Base-by-base conservation (phyloP, 2,329 filamentous ascomycete species). In the Alternaria sp. region DNA sequence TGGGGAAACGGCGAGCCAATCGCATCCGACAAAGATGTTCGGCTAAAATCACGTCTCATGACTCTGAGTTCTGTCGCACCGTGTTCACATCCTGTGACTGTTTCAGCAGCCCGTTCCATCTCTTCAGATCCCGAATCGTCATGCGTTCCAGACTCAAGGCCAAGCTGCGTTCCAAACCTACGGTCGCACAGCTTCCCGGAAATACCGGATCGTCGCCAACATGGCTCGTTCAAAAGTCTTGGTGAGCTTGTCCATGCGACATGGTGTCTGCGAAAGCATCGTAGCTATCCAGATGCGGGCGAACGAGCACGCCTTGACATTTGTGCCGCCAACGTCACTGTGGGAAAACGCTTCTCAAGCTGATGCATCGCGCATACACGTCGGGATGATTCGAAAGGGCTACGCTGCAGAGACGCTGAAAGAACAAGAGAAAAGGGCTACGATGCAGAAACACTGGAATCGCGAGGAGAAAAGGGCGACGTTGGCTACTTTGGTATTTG, bases 81-180 rank as follows among this genome's bases (percentile, higher is more conserved):
- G 45, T 43, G 52, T 59, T 52, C 7, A 34, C 48, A 40, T 44
- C 27, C 50, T 52, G 57, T 57, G 30, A 43, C 53, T 36, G 67
- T 68, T 70, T 68, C 64, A 70, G 61, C 40, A 36, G 30, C 36
- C 51, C 28, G 63, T 66, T 65, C 44, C 57, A 60, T 41, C n/a
- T 56, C 22, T 60, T 40, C 50, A 36, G 49, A 55, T 59, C 43
- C 50, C 55, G 54, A 62, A 49, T 54, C 62, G 51, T 46, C 18
- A 49, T 28, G 46, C 44, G 69, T 71, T 70, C 68, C 63, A 66
- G 32, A 43, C 22, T 38, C 46, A 43, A 62, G 57, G 54, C 50
- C 59, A 43, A 60, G 34, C 45, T 48, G 40, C 25, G 50, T 52
- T 54, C 52, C 60, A 56, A 30, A 22, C 14, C 16, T 48, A 55